These are phyloP conservation scores for Chamaenerion angustifolium DNA, from an alignment of 345 rosid species.

Conservation along the genomic window DNA sequence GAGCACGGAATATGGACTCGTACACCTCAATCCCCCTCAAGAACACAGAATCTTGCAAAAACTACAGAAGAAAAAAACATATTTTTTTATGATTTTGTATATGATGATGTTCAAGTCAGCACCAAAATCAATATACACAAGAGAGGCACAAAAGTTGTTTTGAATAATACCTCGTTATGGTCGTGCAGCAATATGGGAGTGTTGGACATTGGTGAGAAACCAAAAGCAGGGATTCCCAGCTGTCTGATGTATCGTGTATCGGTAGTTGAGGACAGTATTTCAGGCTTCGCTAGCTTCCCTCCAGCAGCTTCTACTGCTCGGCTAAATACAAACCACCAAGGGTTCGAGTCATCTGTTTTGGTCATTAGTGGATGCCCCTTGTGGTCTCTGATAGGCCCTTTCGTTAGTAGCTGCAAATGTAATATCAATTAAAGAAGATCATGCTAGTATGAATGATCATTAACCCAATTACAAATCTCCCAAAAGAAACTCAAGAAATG, in stretches of 20 bases:
- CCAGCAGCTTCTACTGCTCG: constrained; percentile 58
- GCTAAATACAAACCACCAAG: constrained; percentile 80
- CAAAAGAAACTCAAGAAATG: no score
- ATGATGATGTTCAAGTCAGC: not conserved
- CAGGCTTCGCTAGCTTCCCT: constrained; percentile 70
- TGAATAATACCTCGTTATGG: constrained; percentile 59
- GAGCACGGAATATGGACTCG: constrained; percentile 49
- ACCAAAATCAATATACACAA: no score
- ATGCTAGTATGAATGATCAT: no score
- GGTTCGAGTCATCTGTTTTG: constrained; percentile 55
- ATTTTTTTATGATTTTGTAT: not conserved
- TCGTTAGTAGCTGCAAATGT: constrained; percentile 30
- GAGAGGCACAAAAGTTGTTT: no score
- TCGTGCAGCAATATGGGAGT: constrained; percentile 80
- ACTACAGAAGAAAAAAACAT: constrained; percentile 20
- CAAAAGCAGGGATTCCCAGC: constrained; percentile 62
- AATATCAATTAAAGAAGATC: not conserved
- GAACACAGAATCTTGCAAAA: constrained; percentile 53
- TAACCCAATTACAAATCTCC: no score
- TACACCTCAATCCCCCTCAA: constrained; percentile 70
- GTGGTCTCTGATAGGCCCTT: constrained; percentile 47
- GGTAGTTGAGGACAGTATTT: constrained; percentile 78
- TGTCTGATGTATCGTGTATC: constrained; percentile 58
- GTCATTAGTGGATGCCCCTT: constrained; percentile 58
- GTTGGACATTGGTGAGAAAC: constrained; percentile 81